Base-by-base conservation (phyloP, 2,329 filamentous ascomycete species). In the Tolypocladium album region DNA sequence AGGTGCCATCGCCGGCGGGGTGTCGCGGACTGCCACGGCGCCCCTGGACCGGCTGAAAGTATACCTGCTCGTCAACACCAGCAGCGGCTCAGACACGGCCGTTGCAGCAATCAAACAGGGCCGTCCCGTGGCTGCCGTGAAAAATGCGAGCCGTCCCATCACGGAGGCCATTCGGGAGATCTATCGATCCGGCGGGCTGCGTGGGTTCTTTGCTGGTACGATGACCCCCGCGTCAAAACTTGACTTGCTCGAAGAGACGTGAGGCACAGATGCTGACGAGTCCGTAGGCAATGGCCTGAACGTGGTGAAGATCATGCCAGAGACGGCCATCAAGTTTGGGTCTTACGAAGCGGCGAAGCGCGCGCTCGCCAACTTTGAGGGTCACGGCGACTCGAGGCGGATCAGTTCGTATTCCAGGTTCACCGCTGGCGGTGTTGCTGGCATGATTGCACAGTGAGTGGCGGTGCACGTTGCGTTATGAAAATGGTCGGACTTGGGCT, bases 301-400 rank as follows among this genome's bases (percentile, higher is more conserved):
- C 67, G 92, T 99, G 3, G 75, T 97, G 69, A 99, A 99, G 74
- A 94, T 99, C 62, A 96, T 97, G 91, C 94, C 94, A 0, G 94
- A 99, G 76, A 97, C 93, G 36, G 93, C 94, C 34, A 96, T 99
- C 71, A 96, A 97, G 75, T 99, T 99, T 72, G 94, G 94, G 62
- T 93, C 92, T 24, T 99, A 97, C 70, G 94, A 99, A 83, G 92
- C 91, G 58, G 88, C 92, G 11, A 99, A 97, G 79, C 87, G 91
- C 63, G 85, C 88, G 4, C 85, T 97, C 62, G 91, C 93, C 56
- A 86, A 84, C 61, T 75, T 97, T 57, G 94, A 97, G 79, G 94
- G 94, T 8, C 92, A 96, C 68, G 82, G 87, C 64, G 90, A 97
- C 71, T 82, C 91, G 0, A 86, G 85, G 63, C 81, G 83, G 59